A percentile compares a stretch with the other conserved stretches of the same genome.
These are phyloP conservation scores for Collybia mongolica DNA, from an alignment of 768 basidiomycete genomes.

Conservation along the genomic window DNA sequence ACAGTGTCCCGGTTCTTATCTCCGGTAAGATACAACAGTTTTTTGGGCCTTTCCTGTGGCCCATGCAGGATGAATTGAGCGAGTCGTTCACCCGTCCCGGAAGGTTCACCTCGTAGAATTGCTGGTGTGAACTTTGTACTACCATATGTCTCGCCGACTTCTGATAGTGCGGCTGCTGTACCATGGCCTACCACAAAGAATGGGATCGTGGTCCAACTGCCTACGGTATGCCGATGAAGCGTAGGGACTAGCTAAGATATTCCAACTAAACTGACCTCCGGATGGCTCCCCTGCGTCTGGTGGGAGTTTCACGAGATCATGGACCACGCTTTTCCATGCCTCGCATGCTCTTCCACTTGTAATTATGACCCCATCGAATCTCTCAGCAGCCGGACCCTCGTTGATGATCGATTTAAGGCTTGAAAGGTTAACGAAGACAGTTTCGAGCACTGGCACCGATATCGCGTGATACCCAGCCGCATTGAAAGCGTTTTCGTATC, in stretches of 20 bases:
- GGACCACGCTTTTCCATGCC: constrained; percentile 56
- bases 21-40: constrained; percentile 75
- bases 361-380: constrained; percentile 62
- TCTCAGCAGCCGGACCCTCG: constrained; percentile 28
- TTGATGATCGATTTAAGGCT: constrained; percentile 41
- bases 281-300: background rate
- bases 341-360: constrained; percentile 81
- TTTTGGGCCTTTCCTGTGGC: constrained; percentile 16
- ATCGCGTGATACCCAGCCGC: constrained; percentile 46
- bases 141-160: constrained; percentile 26
- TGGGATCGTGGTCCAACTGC: constrained; percentile 54
- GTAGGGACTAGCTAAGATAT: background rate
- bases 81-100: constrained; percentile 70
- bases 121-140: constrained; percentile 22
- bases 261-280: constrained; percentile 7
- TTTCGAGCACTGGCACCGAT: constrained; percentile 76
- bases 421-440: constrained; percentile 49
- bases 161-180: constrained; percentile 49
- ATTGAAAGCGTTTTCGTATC: constrained; percentile 54
- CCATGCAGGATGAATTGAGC: constrained; percentile 59
- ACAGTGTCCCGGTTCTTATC: constrained; percentile 84
- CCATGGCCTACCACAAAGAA: constrained; percentile 80
- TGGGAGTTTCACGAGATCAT: constrained; percentile 12
- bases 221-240: constrained; percentile 18
- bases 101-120: constrained; percentile 41